These are phyloP conservation scores for Paspalum vaginatum DNA, from an alignment of 176 grass and related monocot genomes.

Conservation along the genomic window DNA sequence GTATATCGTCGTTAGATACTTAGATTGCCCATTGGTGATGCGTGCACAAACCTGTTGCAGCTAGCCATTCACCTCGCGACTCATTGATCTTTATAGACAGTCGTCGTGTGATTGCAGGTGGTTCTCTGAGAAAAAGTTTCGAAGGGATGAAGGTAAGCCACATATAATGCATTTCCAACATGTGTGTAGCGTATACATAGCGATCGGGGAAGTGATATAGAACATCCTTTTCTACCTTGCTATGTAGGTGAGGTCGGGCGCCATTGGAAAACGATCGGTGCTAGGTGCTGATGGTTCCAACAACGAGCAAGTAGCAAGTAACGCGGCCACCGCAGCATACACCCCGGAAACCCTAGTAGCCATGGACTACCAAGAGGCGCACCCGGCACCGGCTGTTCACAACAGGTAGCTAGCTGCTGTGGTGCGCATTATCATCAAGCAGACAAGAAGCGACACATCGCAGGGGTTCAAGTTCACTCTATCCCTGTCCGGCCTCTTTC, in stretches of 20 bases:
- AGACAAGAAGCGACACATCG: background rate
- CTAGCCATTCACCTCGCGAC: background rate
- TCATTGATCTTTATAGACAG: slow-evolving; percentile 16
- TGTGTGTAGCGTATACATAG: background rate
- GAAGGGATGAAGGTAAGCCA: slow-evolving; percentile 32
- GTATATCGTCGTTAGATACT: background rate
- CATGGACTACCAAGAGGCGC: slow-evolving; percentile 60
- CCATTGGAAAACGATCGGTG: slow-evolving; percentile 1
- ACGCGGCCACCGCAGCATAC: slow-evolving; percentile 6
- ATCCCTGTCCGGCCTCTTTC: background rate
- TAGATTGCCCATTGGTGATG: background rate
- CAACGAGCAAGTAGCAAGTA: slow-evolving; percentile 34
- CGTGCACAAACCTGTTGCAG: background rate
- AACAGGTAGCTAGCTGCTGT: slow-evolving; percentile 41
- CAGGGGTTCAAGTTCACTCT: background rate
- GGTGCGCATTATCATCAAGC: slow-evolving; percentile 6
- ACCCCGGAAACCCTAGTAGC: slow-evolving; percentile 45
- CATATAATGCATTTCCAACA: slow-evolving; percentile 17
- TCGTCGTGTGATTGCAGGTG: slow-evolving; percentile 44
- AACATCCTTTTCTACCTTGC: background rate
- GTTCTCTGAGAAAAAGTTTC: slow-evolving; percentile 5
- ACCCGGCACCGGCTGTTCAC: slow-evolving; percentile 48
- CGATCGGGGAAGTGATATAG: background rate
- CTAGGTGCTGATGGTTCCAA: slow-evolving; percentile 27
- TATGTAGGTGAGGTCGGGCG: slow-evolving; percentile 32